phyloP scores from a whole-genome alignment of 2,329 filamentous ascomycete species.

The Metarhizium brunneum region DNA sequence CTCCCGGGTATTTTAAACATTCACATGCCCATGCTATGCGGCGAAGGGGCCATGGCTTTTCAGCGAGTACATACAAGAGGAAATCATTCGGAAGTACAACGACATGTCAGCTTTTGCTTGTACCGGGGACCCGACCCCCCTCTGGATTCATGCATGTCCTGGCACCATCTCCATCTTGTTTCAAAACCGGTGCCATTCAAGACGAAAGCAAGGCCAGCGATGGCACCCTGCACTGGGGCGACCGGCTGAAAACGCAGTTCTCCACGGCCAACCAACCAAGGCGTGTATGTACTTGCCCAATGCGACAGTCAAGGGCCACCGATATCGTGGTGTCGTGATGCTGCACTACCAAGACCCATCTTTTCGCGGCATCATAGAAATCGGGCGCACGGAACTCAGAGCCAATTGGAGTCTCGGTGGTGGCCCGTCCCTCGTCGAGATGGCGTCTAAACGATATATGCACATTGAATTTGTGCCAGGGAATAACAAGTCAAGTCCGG shows the following conservation, averaged over 20 bases:
- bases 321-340: neutral
- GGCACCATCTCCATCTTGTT: neutral
- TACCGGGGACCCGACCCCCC: neutral
- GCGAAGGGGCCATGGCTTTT: constrained; percentile 11
- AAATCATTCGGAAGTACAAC: constrained; percentile 11
- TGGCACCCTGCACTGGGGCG: neutral
- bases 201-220: neutral
- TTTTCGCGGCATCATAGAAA: neutral
- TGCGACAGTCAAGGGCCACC: neutral
- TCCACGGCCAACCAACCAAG: neutral
- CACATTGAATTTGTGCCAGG: constrained; percentile 1
- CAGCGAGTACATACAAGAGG: constrained; percentile 12
- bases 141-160: neutral
- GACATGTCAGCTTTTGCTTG: constrained; percentile 16
- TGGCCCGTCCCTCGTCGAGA: constrained; percentile 2
- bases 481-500: neutral
- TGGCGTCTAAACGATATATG: constrained; percentile 1
- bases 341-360: neutral
- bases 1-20: constrained; percentile 16
- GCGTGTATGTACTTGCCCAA: neutral
- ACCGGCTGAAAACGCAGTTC: neutral
- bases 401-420: neutral
- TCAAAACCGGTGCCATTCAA: neutral
- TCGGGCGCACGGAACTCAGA: neutral
- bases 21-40: constrained; percentile 18